These are phyloP conservation scores for Arachnomyces sp. DNA, from an alignment of 2,329 filamentous ascomycete genomes.

Conservation along the genomic window DNA sequence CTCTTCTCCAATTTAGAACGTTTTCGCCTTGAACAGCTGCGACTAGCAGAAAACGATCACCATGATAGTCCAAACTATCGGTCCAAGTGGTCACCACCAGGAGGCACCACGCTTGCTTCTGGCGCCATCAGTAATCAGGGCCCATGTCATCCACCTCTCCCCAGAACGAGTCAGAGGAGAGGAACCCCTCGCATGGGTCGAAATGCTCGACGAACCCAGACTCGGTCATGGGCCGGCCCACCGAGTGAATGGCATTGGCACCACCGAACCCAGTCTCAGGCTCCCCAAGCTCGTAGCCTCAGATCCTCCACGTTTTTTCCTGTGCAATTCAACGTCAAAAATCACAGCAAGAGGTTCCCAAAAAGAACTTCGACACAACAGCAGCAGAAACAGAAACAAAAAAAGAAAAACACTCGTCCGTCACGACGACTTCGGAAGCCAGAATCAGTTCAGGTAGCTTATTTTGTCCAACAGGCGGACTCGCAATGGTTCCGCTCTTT, in stretches of 20 bases:
- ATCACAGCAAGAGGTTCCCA: no score
- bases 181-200: slow-evolving; percentile 3
- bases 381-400: no score
- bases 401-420: slow-evolving; percentile 1
- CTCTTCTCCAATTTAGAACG: slow-evolving; percentile 36
- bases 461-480: slow-evolving; percentile 46
- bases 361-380: no score
- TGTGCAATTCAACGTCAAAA: no score
- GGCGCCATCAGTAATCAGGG: background rate
- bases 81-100: slow-evolving; percentile 5
- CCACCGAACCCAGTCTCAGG: no score
- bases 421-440: slow-evolving; percentile 26
- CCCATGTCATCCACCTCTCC: background rate
- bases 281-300: no score
- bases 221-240: slow-evolving; percentile 4
- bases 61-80: slow-evolving; percentile 17
- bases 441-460: slow-evolving; percentile 29
- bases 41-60: slow-evolving; percentile 26
- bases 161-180: slow-evolving; percentile 3
- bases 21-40: slow-evolving; percentile 24
- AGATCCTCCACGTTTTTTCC: no score
- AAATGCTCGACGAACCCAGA: slow-evolving; percentile 11
- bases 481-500: slow-evolving; percentile 62
- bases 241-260: no score
- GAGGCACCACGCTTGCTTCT: slow-evolving; percentile 3